A percentile compares a stretch with the other conserved stretches of the same genome.
Conservation (phyloP, 2,329 filamentous ascomycete genomes). For the Neurospora crassa region DNA sequence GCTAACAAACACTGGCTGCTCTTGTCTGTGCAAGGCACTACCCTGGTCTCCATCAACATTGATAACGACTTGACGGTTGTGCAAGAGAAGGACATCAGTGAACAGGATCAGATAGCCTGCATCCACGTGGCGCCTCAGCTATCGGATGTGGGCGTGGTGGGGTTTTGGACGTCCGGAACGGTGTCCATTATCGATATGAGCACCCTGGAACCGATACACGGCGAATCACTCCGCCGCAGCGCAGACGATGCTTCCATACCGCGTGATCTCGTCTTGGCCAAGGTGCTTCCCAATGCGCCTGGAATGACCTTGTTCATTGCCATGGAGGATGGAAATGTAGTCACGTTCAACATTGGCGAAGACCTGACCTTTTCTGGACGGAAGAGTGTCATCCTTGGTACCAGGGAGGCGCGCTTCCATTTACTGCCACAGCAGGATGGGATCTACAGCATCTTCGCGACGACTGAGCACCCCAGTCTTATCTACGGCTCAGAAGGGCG, state of each 20-base stretch:
- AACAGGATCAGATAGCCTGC: slow-evolving; percentile 74
- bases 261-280: slow-evolving; percentile 68
- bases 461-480: slow-evolving; percentile 85
- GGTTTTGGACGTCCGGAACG: slow-evolving; percentile 78
- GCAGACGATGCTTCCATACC: slow-evolving; percentile 70
- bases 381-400: slow-evolving; percentile 78
- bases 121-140: slow-evolving; percentile 62
- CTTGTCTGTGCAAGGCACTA: slow-evolving; percentile 66
- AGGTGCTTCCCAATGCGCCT: slow-evolving; percentile 51
- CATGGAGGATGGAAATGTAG: slow-evolving; percentile 84
- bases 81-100: slow-evolving; percentile 49
- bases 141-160: slow-evolving; percentile 62
- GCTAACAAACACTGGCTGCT: slow-evolving; percentile 61
- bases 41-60: slow-evolving; percentile 60
- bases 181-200: slow-evolving; percentile 64
- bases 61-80: slow-evolving; percentile 46
- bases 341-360: slow-evolving; percentile 66
- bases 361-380: slow-evolving; percentile 58
- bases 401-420: slow-evolving; percentile 73
- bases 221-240: slow-evolving; percentile 48
- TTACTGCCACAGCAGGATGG: slow-evolving; percentile 59
- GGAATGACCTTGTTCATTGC: slow-evolving; percentile 76
- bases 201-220: slow-evolving; percentile 52
- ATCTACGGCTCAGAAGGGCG: slow-evolving; percentile 85
- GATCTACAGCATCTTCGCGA: slow-evolving; percentile 77